These are phyloP conservation scores for Hymenoscyphus linearis DNA, from an alignment of 2,329 filamentous ascomycete genomes.

Conservation along the genomic window DNA sequence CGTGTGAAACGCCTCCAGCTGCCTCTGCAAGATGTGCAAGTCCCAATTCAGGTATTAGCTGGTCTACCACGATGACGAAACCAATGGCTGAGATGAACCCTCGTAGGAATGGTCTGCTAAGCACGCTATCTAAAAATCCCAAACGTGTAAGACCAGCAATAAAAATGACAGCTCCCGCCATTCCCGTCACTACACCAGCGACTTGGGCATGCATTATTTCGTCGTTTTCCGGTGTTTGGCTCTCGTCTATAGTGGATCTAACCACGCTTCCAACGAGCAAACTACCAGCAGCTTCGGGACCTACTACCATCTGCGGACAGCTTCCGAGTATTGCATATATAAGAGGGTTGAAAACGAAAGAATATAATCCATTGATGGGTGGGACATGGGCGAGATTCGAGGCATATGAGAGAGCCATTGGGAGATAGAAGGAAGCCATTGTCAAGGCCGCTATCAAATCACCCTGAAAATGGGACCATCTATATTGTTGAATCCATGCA, in stretches of 20 bases:
- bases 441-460: conserved; percentile 86
- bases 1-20: conserved; percentile 63
- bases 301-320: conserved; percentile 88
- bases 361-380: conserved; percentile 88
- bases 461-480: conserved; percentile 72
- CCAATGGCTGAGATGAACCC: conserved; percentile 98
- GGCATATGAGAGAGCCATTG: conserved; percentile 91
- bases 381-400: conserved; percentile 89
- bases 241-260: conserved; percentile 66
- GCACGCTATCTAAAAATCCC: conserved; percentile 89
- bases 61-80: conserved; percentile 92
- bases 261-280: conserved; percentile 85
- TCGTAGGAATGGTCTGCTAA: conserved; percentile 85
- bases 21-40: conserved; percentile 61
- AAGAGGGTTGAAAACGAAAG: conserved; percentile 87
- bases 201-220: conserved; percentile 69
- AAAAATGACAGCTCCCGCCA: conserved; percentile 86
- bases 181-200: conserved; percentile 80
- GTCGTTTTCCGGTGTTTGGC: conserved; percentile 59
- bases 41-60: conserved; percentile 86
- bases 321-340: conserved; percentile 89
- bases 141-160: conserved; percentile 77
- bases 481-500: conserved; percentile 87
- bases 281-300: conserved; percentile 90
- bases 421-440: conserved; percentile 98